A percentile compares a stretch with the other conserved stretches of the same genome.
Conservation (phyloP, 1,139 yeast genomes). For the Debaryomyces subglobosus region DNA sequence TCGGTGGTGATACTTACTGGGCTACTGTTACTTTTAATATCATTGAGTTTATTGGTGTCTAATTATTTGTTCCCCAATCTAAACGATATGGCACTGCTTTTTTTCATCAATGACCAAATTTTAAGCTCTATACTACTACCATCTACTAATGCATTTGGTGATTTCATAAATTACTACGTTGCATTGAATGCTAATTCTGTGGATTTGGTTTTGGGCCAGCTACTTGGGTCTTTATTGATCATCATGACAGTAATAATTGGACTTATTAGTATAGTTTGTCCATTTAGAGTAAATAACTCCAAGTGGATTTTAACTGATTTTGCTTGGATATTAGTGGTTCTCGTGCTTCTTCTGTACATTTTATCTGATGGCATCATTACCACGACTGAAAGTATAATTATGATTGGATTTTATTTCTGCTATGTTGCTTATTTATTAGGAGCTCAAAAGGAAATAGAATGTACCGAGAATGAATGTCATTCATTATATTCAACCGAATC, state of each 20-base stretch:
- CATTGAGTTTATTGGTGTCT: conserved; percentile 40
- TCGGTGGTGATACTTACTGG: conserved; percentile 21
- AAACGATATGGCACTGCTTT: conserved; percentile 28
- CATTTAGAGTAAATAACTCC: conserved; percentile 25
- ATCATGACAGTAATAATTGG: conserved; percentile 44
- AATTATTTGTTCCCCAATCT: conserved; percentile 38
- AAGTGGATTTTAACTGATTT: conserved; percentile 33
- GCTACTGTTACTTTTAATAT: conserved; percentile 23
- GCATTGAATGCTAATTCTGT: conserved; percentile 34
- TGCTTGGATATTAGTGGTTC: conserved; percentile 36
- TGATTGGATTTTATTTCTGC: conserved; percentile 42
- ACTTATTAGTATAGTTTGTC: conserved; percentile 30
- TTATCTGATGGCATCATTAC: conserved; percentile 55
- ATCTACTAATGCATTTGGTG: conserved; percentile 44
- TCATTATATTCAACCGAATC: conserved; percentile 10
- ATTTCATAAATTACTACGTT: conserved; percentile 40
- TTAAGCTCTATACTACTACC: conserved; percentile 44
- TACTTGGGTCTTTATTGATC: conserved; percentile 42
- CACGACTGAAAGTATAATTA: conserved; percentile 44
- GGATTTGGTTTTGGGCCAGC: conserved; percentile 45
- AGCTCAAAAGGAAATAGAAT: conserved; percentile 21
- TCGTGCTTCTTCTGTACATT: conserved; percentile 44
- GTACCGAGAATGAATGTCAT: conserved; percentile 14
- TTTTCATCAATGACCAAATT: conserved; percentile 34
- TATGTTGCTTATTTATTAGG: conserved; percentile 38